Percentiles rank a stretch among this genome's conserved stretches.
Conservation (phyloP, 164 flowering plant species). For the Vitis rupestris region DNA sequence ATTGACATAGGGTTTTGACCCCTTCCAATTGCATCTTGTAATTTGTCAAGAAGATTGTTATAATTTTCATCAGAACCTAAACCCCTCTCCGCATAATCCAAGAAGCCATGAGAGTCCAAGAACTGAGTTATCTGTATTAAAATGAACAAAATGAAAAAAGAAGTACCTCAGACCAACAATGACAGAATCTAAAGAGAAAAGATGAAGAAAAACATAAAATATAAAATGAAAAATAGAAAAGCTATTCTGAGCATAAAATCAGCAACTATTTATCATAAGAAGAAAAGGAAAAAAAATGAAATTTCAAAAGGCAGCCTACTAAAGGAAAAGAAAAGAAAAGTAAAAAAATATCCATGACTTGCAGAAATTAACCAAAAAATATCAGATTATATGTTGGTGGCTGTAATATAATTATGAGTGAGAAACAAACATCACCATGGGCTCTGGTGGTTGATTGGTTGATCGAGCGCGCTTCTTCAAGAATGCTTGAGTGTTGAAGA, state of each 20-base stretch:
- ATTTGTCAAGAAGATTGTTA: slow-evolving; percentile 87
- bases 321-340: background rate
- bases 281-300: background rate
- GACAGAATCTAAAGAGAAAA: background rate
- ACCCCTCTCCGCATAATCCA: slow-evolving; percentile 89
- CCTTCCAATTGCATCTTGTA: slow-evolving; percentile 96
- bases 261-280: background rate
- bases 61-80: slow-evolving; percentile 64
- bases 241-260: no score
- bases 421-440: slow-evolving; percentile 58
- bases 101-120: slow-evolving; percentile 88
- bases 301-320: background rate
- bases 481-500: slow-evolving; percentile 90
- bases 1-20: slow-evolving; percentile 86
- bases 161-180: background rate
- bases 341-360: background rate
- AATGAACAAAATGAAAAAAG: background rate
- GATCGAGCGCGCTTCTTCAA: slow-evolving; percentile 88
- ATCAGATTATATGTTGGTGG: background rate
- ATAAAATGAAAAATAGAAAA: background rate
- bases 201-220: background rate
- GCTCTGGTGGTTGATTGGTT: slow-evolving; percentile 82
- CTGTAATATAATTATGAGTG: background rate
- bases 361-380: background rate
- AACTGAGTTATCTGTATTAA: slow-evolving; percentile 75